Conservation (phyloP, 2,329 filamentous ascomycete genomes). For the Mariannaea elegans region DNA sequence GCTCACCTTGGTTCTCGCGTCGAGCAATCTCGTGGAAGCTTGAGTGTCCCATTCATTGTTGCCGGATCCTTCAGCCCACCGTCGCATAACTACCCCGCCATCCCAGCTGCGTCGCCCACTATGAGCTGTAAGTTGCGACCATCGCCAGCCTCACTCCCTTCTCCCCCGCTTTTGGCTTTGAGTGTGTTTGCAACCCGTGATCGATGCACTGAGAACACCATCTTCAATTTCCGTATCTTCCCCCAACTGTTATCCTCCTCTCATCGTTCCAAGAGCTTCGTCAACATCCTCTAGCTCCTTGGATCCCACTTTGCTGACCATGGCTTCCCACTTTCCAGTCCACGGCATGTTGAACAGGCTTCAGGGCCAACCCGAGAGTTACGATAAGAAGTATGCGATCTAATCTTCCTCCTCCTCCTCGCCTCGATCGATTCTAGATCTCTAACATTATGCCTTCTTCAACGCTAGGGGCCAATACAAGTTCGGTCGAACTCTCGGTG, state of each 20-base stretch:
- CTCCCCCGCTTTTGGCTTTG: slow-evolving; percentile 27
- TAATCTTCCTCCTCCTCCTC: slow-evolving; percentile 37
- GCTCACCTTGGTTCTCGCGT: not conserved
- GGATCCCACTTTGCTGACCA: slow-evolving; percentile 32
- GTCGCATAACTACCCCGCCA: slow-evolving; percentile 39
- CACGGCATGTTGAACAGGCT: slow-evolving; percentile 93
- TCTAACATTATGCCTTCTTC: slow-evolving; percentile 35
- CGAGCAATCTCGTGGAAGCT: not conserved
- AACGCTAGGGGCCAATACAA: slow-evolving; percentile 78
- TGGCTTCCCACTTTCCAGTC: slow-evolving; percentile 61
- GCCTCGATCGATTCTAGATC: slow-evolving; percentile 24
- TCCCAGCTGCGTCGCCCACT: slow-evolving; percentile 24
- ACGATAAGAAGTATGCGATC: slow-evolving; percentile 87
- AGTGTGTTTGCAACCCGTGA: not conserved
- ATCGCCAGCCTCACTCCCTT: slow-evolving; percentile 36
- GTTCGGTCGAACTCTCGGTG: slow-evolving; percentile 93
- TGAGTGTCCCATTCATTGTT: not conserved
- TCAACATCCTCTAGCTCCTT: not conserved
- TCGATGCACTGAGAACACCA: not conserved
- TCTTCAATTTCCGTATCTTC: not conserved
- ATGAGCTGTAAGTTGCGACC: slow-evolving; percentile 46
- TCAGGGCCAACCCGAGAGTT: slow-evolving; percentile 95
- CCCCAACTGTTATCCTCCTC: not conserved
- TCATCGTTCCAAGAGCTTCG: not conserved
- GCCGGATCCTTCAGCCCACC: slow-evolving; percentile 7